Conservation (phyloP, 2,329 filamentous ascomycete species). For the Ascocoryne sarcoides region DNA sequence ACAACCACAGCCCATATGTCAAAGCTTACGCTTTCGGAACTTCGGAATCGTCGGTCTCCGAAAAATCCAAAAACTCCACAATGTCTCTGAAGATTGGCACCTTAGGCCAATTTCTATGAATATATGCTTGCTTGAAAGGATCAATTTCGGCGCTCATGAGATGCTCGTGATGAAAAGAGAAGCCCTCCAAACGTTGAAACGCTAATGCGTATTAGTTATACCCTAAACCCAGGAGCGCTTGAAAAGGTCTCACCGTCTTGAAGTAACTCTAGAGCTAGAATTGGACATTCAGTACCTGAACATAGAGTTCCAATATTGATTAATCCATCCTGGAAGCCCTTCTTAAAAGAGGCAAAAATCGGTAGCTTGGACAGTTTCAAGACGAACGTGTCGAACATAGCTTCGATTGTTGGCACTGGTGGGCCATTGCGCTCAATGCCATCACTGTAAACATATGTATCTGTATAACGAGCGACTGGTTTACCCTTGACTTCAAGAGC, state of each 20-base stretch:
- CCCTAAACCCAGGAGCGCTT: slow-evolving; percentile 1
- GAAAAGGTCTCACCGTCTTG: slow-evolving; percentile 32
- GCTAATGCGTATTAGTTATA: slow-evolving; percentile 2
- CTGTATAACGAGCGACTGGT: no score
- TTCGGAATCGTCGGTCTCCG: neutral
- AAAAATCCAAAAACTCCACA: slow-evolving; percentile 35
- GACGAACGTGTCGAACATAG: neutral
- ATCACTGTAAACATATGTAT: neutral
- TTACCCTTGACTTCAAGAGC: no score
- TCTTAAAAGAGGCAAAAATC: slow-evolving; percentile 13
- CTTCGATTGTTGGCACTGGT: slow-evolving; percentile 1
- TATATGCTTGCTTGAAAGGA: slow-evolving; percentile 55
- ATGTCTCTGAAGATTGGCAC: slow-evolving; percentile 50
- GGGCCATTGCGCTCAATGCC: neutral
- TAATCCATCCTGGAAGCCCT: neutral
- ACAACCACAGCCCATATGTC: neutral
- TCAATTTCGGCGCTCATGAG: slow-evolving; percentile 56
- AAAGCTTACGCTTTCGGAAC: slow-evolving; percentile 10
- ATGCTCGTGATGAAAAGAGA: slow-evolving; percentile 35
- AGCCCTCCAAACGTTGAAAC: neutral
- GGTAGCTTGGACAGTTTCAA: neutral
- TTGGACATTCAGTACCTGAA: slow-evolving; percentile 67
- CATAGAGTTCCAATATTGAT: slow-evolving; percentile 57
- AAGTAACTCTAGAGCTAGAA: slow-evolving; percentile 56
- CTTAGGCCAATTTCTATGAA: slow-evolving; percentile 48